These are phyloP conservation scores for Colletotrichum sp. DNA, from an alignment of 2,329 filamentous ascomycete species.

Conservation along the genomic window DNA sequence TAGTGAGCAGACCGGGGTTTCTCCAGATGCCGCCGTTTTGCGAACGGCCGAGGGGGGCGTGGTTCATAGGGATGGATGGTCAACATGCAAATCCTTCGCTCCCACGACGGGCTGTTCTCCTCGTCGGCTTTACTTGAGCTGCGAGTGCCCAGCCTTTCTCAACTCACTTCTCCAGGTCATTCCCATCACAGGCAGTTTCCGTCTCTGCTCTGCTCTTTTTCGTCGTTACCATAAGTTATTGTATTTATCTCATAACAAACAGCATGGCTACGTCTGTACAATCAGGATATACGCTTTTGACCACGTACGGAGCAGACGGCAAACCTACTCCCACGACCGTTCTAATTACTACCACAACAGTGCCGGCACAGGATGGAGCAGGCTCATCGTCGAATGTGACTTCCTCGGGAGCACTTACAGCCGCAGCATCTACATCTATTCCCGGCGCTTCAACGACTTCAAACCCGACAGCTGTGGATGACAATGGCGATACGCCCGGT, in stretches of 20 bases:
- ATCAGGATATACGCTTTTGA: not conserved
- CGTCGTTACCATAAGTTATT: not conserved
- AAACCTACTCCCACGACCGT: not conserved
- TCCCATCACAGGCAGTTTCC: not conserved
- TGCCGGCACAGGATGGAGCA: not conserved
- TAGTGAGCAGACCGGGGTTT: not conserved
- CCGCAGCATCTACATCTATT: fast-evolving
- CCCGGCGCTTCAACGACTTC: not conserved
- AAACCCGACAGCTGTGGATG: fast-evolving
- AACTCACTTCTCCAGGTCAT: not conserved
- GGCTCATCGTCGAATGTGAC: not conserved
- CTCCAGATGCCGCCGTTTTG: not conserved
- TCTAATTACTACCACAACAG: fast-evolving
- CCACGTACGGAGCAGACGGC: too few species aligned
- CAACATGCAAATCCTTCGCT: not conserved
- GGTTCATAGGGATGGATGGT: not conserved
- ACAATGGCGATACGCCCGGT: not conserved
- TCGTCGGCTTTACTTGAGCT: not conserved
- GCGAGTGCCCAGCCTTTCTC: not conserved
- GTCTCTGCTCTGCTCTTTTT: not conserved
- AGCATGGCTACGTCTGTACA: fast-evolving
- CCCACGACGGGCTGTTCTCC: fast-evolving
- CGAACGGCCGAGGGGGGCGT: not conserved
- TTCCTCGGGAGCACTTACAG: not conserved
- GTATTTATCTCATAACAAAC: fast-evolving